Base-by-base conservation (phyloP, 345 rosid species). In the Conringia planisiliqua region DNA sequence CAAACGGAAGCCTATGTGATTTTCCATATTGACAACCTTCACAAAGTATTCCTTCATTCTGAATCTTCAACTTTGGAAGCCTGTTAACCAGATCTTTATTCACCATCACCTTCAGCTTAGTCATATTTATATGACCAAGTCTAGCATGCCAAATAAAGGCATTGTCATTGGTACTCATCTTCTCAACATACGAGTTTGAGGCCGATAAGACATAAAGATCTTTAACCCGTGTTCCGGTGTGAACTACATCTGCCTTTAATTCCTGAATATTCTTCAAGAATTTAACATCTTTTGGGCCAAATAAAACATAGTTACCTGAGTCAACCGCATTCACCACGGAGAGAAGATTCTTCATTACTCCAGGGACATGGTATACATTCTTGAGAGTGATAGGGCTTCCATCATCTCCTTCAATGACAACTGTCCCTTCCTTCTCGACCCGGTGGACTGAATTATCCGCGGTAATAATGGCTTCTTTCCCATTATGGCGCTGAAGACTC, bases 11-110 rank as follows among this genome's bases (percentile, higher is more conserved):
- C 2, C 14, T 51, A 35, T 51, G 24, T 35, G 72, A 35, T 6
- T 33, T 67, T 48, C 47, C 47, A 35, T 72, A 73, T 43, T 66
- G 71, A 39, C 78, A 78, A 0, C 78, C 50, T 43, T 78, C 60
- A 39, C 59, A 72, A 42, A 61, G 7, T 35, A 9, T 50, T 33
- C 27, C 60, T 13, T 20, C n/a, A 60, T 17, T 38, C 13, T 35
- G 62, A 11, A 6, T 55, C 8, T 66, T 44, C 36, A 75, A 56
- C 36, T 39, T 58, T 2, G 68, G 58, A 2, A 75, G 14, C 1
- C 73, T 74, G 1, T 40, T 12, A 12, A 40, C 38, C 44, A 40
- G 3, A 1, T 40, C 16, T 12, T 11, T 40, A 12, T 40, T 4
- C 2, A 40, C n/a, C 44, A 40, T 40, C 16, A 46, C 11, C 0